These are phyloP conservation scores for Solanum acaule DNA, from an alignment of 257 asterid species.

Conservation along the genomic window DNA sequence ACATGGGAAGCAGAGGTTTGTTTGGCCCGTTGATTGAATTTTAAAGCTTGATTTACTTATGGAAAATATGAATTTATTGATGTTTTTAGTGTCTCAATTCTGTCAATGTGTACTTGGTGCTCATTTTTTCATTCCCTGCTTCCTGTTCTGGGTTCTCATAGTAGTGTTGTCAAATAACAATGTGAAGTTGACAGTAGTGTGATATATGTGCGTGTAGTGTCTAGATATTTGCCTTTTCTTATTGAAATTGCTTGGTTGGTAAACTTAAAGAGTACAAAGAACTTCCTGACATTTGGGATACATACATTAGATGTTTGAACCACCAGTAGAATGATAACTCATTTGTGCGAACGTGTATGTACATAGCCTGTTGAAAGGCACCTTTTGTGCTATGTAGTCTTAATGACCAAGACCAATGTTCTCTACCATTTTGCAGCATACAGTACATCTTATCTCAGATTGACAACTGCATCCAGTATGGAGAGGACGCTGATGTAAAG, in stretches of 20 bases:
- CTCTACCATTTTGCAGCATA: constrained; percentile 38
- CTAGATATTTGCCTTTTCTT: background rate
- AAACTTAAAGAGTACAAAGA: background rate
- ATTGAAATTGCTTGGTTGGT: background rate
- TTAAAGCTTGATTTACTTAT: background rate
- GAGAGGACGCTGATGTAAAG: constrained; percentile 92
- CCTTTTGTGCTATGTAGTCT: background rate
- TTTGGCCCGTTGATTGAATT: background rate
- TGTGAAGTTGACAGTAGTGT: background rate
- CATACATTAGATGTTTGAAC: background rate
- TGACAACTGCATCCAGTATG: constrained; percentile 74
- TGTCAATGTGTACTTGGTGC: background rate
- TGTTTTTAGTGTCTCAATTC: background rate
- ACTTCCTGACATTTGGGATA: background rate
- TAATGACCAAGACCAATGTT: background rate
- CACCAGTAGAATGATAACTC: background rate
- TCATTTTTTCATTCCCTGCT: background rate
- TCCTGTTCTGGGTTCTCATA: background rate
- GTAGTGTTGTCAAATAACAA: background rate
- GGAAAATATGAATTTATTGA: background rate
- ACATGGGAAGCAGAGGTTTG: background rate
- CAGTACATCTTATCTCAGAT: constrained; percentile 75
- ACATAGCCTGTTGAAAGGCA: background rate
- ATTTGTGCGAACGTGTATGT: background rate
- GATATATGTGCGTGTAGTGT: background rate